Evolutionary conservation across 2,329 filamentous ascomycete species (phyloP).

Genomic region (Neocucurbitaria cava): DNA sequence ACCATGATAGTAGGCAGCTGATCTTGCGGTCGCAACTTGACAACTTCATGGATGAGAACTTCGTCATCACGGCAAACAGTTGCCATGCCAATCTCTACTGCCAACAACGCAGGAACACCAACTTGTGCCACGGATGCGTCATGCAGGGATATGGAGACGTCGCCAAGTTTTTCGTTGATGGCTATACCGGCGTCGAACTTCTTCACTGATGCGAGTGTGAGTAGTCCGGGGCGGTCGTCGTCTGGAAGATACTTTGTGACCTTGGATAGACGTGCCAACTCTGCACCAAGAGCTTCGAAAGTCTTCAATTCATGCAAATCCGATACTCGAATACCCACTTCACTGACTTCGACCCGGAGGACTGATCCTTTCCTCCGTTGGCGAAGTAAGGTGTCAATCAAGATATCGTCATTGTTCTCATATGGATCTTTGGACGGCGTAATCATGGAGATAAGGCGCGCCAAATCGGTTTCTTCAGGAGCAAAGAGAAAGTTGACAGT

Average conservation of each 20-base stretch:
- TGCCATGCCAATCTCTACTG: conserved; percentile 73
- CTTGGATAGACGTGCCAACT: conserved; percentile 80
- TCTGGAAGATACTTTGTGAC: conserved; percentile 95
- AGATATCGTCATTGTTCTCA: conserved; percentile 87
- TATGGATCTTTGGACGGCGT: conserved; percentile 93
- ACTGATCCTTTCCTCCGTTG: conserved; percentile 88
- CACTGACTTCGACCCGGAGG: conserved; percentile 72
- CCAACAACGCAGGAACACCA: conserved; percentile 80
- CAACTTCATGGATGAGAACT: conserved; percentile 72
- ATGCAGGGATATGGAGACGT: conserved; percentile 51
- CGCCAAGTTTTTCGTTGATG: conserved; percentile 73
- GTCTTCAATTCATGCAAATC: conserved; percentile 70
- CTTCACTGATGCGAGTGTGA: conserved; percentile 74
- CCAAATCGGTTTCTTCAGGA: conserved; percentile 81
- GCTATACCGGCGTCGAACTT: conserved; percentile 68
- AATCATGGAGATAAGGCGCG: conserved; percentile 81
- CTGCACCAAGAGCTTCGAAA: conserved; percentile 75
- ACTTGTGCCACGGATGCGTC: conserved; percentile 64
- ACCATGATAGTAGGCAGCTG: conserved; percentile 77
- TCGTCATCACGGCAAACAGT: conserved; percentile 72
- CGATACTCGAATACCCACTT: conserved; percentile 67
- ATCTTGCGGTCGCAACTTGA: conserved; percentile 48
- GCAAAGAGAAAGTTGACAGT: conserved; percentile 72
- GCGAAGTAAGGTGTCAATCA: conserved; percentile 87
- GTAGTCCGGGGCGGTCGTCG: conserved; percentile 87